Evolutionary conservation across 306 rosid genomes (phyloP).

Genomic region (Carpinus fangiana): DNA sequence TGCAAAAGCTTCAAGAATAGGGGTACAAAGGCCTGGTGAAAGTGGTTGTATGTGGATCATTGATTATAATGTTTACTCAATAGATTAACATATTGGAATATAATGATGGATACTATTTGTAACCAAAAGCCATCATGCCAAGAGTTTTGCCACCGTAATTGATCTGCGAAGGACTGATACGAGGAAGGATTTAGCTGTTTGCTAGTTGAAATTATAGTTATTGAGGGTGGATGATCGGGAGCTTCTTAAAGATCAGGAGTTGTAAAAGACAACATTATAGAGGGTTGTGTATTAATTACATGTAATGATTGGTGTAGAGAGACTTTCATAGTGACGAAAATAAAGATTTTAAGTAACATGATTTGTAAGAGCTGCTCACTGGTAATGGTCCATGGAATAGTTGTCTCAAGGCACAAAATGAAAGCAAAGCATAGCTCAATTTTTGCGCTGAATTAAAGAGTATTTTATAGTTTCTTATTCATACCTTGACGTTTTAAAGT

Average conservation of each 20-base stretch:
- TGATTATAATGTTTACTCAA: neutral
- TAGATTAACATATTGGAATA: neutral
- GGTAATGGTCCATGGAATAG: neutral
- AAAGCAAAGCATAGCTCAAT: neutral
- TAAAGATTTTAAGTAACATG: constrained; percentile 11
- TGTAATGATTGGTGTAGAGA: constrained; percentile 1
- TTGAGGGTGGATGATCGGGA: constrained; percentile 14
- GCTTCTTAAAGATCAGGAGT: neutral
- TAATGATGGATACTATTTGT: neutral
- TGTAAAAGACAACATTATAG: constrained; percentile 5
- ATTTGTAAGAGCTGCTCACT: neutral
- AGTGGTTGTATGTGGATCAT: neutral
- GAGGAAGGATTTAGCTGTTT: neutral
- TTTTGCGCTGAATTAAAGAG: neutral
- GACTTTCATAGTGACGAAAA: constrained; percentile 11
- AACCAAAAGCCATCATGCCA: neutral
- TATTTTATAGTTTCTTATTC: neutral
- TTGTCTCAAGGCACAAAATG: neutral
- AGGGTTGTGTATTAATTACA: neutral
- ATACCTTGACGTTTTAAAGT: constrained; percentile 2
- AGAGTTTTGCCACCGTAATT: neutral
- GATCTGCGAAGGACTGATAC: neutral
- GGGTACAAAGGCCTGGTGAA: neutral
- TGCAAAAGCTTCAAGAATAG: neutral
- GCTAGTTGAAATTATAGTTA: constrained; percentile 15